Conservation (phyloP, 352 stramenopile species). For the Globisporangium uncinulatum region DNA sequence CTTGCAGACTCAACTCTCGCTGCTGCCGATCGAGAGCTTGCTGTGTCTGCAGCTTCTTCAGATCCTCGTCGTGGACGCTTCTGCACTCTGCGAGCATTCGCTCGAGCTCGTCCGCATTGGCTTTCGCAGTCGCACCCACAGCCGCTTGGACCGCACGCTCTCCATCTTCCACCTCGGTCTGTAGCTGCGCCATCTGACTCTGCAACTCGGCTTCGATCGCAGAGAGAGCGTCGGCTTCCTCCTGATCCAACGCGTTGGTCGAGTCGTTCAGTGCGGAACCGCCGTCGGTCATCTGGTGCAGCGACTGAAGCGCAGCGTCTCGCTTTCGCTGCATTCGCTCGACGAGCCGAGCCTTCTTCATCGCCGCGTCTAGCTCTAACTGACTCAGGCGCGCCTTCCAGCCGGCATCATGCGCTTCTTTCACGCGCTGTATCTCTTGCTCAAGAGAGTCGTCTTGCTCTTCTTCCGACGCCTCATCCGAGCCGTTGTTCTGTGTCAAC, state of each 20-base stretch:
- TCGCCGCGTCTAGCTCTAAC: conserved; percentile 23
- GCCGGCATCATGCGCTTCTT: conserved; percentile 22
- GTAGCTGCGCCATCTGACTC: conserved; percentile 10
- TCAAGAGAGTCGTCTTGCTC: neutral
- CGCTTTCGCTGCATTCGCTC: conserved; percentile 29
- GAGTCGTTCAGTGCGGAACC: neutral
- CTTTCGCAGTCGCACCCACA: conserved; percentile 10
- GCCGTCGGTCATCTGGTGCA: neutral
- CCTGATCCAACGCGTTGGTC: conserved; percentile 14
- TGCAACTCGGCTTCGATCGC: conserved; percentile 24
- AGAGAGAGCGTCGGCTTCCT: conserved; percentile 25
- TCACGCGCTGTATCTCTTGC: conserved; percentile 25
- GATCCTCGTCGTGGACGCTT: conserved; percentile 20
- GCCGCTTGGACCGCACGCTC: conserved; percentile 12
- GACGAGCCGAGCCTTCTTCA: conserved; percentile 22
- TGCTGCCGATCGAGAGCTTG: conserved; percentile 25
- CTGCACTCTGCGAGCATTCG: conserved; percentile 30
- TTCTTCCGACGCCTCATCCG: no score
- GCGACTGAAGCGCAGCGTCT: neutral
- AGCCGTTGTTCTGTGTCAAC: neutral
- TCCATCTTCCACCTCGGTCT: conserved; percentile 8
- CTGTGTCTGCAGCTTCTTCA: conserved; percentile 19
- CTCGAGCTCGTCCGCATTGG: conserved; percentile 22
- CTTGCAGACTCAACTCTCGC: conserved; percentile 36
- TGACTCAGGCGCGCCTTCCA: conserved; percentile 21